Percentiles rank a stretch among this genome's conserved stretches.
Conservation (phyloP, 2,329 filamentous ascomycete species). For the Cordyceps cateniannulata region DNA sequence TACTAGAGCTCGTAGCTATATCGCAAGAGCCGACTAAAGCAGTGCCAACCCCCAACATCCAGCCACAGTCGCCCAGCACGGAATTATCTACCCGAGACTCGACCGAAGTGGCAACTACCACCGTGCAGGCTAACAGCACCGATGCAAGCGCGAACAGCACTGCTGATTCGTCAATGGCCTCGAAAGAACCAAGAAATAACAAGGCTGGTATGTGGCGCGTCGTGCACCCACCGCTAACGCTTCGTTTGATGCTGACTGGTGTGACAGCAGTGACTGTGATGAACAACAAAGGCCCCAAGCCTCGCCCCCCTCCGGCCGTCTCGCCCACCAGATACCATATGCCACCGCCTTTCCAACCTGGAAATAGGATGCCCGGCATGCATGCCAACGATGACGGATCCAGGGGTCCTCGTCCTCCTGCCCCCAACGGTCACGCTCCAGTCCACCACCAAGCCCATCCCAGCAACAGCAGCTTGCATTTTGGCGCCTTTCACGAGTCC, state of each 20-base stretch:
- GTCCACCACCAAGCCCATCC: constrained; percentile 44
- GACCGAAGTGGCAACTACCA: not conserved
- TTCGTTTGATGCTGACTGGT: constrained; percentile 10
- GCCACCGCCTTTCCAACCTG: constrained; percentile 37
- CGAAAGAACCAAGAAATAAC: constrained; percentile 1
- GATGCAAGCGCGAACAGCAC: not conserved
- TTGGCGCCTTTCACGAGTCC: constrained; percentile 48
- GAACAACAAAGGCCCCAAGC: constrained; percentile 15
- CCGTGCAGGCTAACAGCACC: not conserved
- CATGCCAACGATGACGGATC: constrained; percentile 28
- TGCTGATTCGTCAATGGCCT: not conserved
- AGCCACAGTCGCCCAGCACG: constrained; percentile 1
- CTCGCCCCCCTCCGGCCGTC: constrained; percentile 25
- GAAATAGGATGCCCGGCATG: constrained; percentile 23
- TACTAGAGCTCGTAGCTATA: not conserved
- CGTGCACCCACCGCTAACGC: not conserved
- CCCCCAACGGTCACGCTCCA: constrained; percentile 27
- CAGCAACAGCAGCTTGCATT: constrained; percentile 50
- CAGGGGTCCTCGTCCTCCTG: constrained; percentile 25
- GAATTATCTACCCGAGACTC: not conserved
- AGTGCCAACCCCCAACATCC: not conserved
- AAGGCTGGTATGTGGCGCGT: constrained; percentile 15
- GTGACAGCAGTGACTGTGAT: constrained; percentile 15
- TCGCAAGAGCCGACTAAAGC: not conserved
- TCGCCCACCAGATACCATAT: constrained; percentile 35